Conservation (phyloP, 1,284 basidiomycete genomes). For the Malassezia nana region DNA sequence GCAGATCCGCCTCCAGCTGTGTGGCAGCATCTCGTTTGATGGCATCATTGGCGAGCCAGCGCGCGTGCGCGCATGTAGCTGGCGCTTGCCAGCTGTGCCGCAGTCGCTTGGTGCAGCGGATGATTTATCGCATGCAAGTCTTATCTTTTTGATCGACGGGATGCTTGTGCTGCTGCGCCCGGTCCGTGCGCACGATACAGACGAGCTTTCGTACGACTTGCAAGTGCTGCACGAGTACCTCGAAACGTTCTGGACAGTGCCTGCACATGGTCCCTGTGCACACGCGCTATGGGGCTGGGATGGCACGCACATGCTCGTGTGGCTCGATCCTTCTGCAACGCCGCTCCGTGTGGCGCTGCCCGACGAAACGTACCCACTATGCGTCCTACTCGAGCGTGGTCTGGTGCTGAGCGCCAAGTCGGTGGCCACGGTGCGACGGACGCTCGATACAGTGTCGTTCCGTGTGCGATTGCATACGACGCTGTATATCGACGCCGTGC, state of each 20-base stretch:
- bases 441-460: slow-evolving; percentile 82
- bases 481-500: slow-evolving; percentile 83
- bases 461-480: slow-evolving; percentile 86
- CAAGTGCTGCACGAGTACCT: slow-evolving; percentile 90
- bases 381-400: slow-evolving; percentile 94
- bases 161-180: slow-evolving; percentile 69
- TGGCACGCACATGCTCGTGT: slow-evolving; percentile 74
- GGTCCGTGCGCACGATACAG: slow-evolving; percentile 49
- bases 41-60: slow-evolving; percentile 78
- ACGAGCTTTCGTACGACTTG: slow-evolving; percentile 86
- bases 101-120: too few relatives aligned
- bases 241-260: slow-evolving; percentile 94
- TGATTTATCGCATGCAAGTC: slow-evolving; percentile 84
- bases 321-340: slow-evolving; percentile 87
- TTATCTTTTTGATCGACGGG: slow-evolving; percentile 90
- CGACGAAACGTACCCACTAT: slow-evolving; percentile 88
- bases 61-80: slow-evolving; percentile 81
- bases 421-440: slow-evolving; percentile 65
- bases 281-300: slow-evolving; percentile 98
- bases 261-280: slow-evolving; percentile 80
- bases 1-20: slow-evolving; percentile 69
- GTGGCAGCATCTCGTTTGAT: slow-evolving; percentile 87
- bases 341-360: slow-evolving; percentile 59
- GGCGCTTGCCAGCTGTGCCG: slow-evolving; percentile 99
- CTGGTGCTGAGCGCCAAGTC: slow-evolving; percentile 94